Conservation (phyloP, 805 yeast genomes). For the Candida ascalaphidarum region DNA sequence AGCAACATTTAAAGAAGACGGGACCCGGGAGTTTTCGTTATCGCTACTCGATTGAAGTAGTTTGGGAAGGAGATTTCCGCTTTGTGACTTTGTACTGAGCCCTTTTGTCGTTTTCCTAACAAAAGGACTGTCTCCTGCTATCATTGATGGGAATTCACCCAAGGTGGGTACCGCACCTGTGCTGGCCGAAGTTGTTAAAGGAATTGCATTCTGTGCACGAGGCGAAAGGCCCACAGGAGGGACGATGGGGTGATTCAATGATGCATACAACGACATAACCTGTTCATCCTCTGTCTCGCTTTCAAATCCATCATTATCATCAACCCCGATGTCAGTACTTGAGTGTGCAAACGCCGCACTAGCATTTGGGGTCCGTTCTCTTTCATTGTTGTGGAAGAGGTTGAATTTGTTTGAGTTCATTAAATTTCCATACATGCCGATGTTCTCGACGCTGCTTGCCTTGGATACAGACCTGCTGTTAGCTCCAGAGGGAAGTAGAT, state of each 20-base stretch:
- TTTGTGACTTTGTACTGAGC: slow-evolving; percentile 5
- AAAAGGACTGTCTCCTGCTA: slow-evolving; percentile 16
- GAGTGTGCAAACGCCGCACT: slow-evolving; percentile 1
- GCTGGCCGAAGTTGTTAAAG: too few relatives aligned
- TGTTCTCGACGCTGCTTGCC: too few relatives aligned
- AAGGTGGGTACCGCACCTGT: slow-evolving; percentile 32
- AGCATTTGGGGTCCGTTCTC: slow-evolving; percentile 3
- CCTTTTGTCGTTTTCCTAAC: slow-evolving; percentile 3
- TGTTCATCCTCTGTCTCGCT: slow-evolving; percentile 55
- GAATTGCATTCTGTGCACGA: too few relatives aligned
- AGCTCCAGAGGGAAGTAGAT: too few relatives aligned
- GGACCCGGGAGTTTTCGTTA: slow-evolving; percentile 1
- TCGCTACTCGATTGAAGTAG: neutral
- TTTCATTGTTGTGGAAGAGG: too few relatives aligned
- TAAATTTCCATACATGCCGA: too few relatives aligned
- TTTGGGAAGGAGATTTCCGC: slow-evolving; percentile 6
- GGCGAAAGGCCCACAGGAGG: too few relatives aligned
- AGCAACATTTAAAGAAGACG: slow-evolving; percentile 4
- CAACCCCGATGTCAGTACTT: neutral
- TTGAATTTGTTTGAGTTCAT: too few relatives aligned
- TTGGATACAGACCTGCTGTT: too few relatives aligned
- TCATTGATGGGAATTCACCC: slow-evolving; percentile 34
- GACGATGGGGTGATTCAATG: slow-evolving; percentile 31
- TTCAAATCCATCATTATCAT: slow-evolving; percentile 15
- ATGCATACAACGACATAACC: slow-evolving; percentile 58